phyloP scores from a whole-genome alignment of 1,139 yeast genomes.

The Dujonia santamariae region DNA sequence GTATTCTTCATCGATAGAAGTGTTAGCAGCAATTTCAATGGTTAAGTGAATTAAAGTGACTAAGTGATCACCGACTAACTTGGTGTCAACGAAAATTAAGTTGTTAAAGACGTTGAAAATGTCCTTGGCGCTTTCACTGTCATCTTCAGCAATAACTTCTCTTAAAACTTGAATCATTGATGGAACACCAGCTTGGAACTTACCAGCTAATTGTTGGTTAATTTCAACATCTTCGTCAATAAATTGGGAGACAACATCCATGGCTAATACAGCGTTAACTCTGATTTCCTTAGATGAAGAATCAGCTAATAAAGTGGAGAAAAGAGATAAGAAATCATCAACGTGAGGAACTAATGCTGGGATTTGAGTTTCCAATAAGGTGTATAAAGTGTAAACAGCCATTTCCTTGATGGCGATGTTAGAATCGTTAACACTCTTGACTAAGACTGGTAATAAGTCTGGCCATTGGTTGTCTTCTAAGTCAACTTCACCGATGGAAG shows the following conservation, averaged over 20 bases:
- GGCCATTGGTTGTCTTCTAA: constrained; percentile 70
- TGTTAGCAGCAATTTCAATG: constrained; percentile 70
- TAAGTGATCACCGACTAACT: constrained; percentile 75
- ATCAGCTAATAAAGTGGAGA: constrained; percentile 67
- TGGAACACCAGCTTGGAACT: constrained; percentile 72
- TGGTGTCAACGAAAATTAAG: constrained; percentile 71
- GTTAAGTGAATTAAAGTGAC: constrained; percentile 68
- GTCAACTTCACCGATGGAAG: constrained; percentile 81
- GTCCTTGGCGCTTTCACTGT: constrained; percentile 67
- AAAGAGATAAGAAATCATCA: constrained; percentile 66
- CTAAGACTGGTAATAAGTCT: constrained; percentile 68
- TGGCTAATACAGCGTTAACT: constrained; percentile 77
- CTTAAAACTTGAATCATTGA: constrained; percentile 78
- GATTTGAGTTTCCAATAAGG: constrained; percentile 74
- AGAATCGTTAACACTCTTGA: constrained; percentile 63
- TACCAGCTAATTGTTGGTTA: constrained; percentile 47
- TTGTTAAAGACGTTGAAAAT: constrained; percentile 86
- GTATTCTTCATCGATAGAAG: constrained; percentile 71
- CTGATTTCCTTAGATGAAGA: constrained; percentile 68
- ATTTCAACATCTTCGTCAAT: constrained; percentile 54
- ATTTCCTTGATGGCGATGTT: constrained; percentile 73
- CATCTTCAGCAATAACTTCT: constrained; percentile 69
- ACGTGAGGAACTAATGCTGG: constrained; percentile 62
- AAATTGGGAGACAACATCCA: constrained; percentile 71
- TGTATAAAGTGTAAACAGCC: constrained; percentile 74